Percentiles rank a stretch among this genome's conserved stretches.
Conservation (phyloP, 176 grass and related monocot genomes). For the Rhipidocladum racemiflorum region DNA sequence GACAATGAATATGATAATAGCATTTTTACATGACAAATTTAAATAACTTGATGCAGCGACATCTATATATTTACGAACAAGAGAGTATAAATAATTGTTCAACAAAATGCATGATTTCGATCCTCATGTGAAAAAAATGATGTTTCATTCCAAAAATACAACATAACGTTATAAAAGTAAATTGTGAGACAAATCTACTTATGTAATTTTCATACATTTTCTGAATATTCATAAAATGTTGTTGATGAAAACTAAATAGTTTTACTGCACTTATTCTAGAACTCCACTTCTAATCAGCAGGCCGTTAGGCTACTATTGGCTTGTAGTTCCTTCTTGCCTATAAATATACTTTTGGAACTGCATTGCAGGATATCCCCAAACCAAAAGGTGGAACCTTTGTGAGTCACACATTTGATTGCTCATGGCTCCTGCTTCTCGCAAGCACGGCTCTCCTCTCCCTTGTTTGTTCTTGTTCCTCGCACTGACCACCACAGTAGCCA, state of each 20-base stretch:
- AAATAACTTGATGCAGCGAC: too few relatives aligned
- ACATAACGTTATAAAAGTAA: too few relatives aligned
- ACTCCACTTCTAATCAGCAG: not conserved
- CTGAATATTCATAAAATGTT: not conserved
- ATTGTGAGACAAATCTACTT: not conserved
- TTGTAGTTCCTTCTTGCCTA: not conserved
- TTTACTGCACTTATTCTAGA: not conserved
- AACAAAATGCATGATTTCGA: too few relatives aligned
- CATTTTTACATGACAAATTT: too few relatives aligned
- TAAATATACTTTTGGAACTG: constrained; percentile 18
- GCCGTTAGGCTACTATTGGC: too few relatives aligned
- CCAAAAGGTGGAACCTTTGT: not conserved
- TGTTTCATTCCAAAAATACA: too few relatives aligned
- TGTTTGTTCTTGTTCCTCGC: not conserved
- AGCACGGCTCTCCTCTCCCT: not conserved
- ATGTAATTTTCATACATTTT: not conserved
- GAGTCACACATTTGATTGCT: not conserved
- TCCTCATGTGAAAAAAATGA: too few relatives aligned
- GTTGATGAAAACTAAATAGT: not conserved
- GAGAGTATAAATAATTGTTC: too few relatives aligned
- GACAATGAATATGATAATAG: too few relatives aligned
- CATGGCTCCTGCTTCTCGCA: not conserved
- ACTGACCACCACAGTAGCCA: constrained; percentile 24
- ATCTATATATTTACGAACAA: too few relatives aligned
- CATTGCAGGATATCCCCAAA: not conserved